Percentiles rank a stretch among this genome's conserved stretches.
phyloP scores from a whole-genome alignment of 441 rosid genomes.

The Gossypium davidsonii region DNA sequence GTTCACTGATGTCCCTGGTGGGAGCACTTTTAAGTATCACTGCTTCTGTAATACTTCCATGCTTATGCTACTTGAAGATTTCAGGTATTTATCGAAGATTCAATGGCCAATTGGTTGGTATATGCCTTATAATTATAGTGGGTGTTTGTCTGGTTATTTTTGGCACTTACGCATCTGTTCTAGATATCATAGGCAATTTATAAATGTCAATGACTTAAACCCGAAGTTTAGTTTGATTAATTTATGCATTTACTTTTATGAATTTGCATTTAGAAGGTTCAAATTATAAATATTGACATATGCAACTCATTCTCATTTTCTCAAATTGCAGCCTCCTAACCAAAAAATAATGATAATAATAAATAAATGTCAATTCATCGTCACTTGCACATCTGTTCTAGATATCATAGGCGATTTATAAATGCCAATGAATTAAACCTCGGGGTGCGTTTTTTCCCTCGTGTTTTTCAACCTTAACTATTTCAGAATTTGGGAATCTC shows the following conservation, averaged over 20 bases:
- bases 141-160: constrained; percentile 35
- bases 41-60: constrained; percentile 65
- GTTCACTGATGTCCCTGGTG: constrained; percentile 71
- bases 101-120: constrained; percentile 32
- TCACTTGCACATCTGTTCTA: constrained; percentile 50
- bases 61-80: constrained; percentile 73
- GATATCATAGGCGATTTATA: constrained; percentile 37
- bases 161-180: constrained; percentile 58
- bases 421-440: not conserved
- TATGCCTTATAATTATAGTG: constrained; percentile 28
- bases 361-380: too few species aligned
- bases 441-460: too few species aligned
- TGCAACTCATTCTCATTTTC: too few species aligned
- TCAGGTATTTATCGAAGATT: constrained; percentile 42
- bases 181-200: constrained; percentile 37
- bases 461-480: too few species aligned
- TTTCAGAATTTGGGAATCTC: too few species aligned
- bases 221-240: too few species aligned
- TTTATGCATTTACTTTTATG: too few species aligned
- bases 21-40: constrained; percentile 76
- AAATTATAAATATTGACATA: too few species aligned
- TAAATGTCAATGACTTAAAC: not conserved
- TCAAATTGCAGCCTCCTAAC: too few species aligned
- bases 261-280: too few species aligned
- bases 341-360: too few species aligned